Evolutionary conservation across 108 stramenopile genomes (phyloP).

Genomic region (Schizochytrium sp.): DNA sequence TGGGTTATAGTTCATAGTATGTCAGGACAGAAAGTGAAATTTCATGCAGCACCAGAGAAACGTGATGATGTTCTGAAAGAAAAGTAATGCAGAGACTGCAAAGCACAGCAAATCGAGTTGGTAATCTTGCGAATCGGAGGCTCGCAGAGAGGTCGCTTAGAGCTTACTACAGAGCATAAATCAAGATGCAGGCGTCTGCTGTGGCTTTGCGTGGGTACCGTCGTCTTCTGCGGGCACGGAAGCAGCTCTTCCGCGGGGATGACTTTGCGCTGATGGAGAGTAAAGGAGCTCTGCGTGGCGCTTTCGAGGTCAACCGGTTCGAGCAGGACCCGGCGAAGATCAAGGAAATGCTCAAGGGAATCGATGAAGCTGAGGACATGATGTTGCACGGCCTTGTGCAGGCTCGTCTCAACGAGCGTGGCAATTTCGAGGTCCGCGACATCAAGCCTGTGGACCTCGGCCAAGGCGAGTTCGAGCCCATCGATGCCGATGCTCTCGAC

Average conservation of each 20-base stretch:
- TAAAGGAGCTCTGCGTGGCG: background rate
- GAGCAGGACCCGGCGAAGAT: conserved; percentile 7
- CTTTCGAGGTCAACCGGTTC: conserved; percentile 17
- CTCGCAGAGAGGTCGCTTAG: background rate
- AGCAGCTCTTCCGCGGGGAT: conserved; percentile 17
- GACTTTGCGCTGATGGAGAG: background rate
- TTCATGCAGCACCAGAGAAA: too few species aligned
- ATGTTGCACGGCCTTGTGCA: conserved; percentile 47
- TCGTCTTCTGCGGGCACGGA: conserved; percentile 51
- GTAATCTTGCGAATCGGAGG: background rate
- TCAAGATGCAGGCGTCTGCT: background rate
- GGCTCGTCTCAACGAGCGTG: conserved; percentile 2
- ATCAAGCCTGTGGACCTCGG: conserved; percentile 52
- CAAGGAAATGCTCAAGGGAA: conserved; percentile 46
- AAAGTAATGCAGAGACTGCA: too few species aligned
- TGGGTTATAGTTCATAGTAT: too few species aligned
- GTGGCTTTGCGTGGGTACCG: background rate
- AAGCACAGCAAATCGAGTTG: too few species aligned
- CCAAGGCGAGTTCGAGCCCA: conserved; percentile 13
- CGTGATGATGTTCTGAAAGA: too few species aligned
- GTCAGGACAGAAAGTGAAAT: too few species aligned
- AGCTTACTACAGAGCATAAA: background rate
- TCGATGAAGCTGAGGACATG: conserved; percentile 47
- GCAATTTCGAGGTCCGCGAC: conserved; percentile 37
- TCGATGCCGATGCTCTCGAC: conserved; percentile 11